Conservation (phyloP, 139 green algal species). For the Ulvella scutata region DNA sequence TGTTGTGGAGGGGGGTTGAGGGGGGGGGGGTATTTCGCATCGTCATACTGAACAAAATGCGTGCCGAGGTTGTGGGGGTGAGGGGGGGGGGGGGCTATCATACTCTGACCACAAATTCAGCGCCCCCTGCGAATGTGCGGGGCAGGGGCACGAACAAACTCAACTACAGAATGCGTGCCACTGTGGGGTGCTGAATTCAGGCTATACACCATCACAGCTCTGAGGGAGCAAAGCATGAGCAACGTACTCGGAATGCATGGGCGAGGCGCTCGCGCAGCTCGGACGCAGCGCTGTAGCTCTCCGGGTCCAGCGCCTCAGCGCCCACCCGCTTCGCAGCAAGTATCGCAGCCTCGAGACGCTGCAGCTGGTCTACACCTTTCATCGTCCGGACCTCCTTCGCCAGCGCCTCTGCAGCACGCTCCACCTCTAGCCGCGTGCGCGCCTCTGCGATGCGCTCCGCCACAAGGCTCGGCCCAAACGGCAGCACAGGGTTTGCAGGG, state of each 20-base stretch:
- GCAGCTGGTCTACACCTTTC: constrained; percentile 35
- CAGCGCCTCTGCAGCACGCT: constrained; percentile 38
- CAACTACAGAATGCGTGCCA: neutral
- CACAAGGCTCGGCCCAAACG: constrained; percentile 3
- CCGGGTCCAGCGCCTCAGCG: constrained; percentile 43
- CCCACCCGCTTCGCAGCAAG: constrained; percentile 47
- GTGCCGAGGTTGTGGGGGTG: too few species aligned
- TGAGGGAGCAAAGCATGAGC: too few species aligned
- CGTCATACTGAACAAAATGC: too few species aligned
- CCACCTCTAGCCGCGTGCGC: constrained; percentile 38
- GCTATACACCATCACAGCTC: too few species aligned
- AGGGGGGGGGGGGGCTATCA: too few species aligned
- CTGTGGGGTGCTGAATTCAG: neutral
- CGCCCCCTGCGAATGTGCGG: constrained; percentile 19
- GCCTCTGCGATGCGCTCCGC: constrained; percentile 13
- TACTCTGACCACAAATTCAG: too few species aligned
- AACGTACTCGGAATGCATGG: constrained; percentile 14
- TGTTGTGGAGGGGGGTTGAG: too few species aligned
- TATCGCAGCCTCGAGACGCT: constrained; percentile 48
- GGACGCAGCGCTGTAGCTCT: constrained; percentile 30
- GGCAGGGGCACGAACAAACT: neutral
- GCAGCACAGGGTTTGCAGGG: neutral
- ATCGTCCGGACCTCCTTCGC: constrained; percentile 23
- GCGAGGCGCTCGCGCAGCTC: constrained; percentile 35
- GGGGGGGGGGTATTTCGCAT: too few species aligned